These are phyloP conservation scores for Quercus tomentella DNA, from an alignment of 331 rosid genomes.

Conservation along the genomic window DNA sequence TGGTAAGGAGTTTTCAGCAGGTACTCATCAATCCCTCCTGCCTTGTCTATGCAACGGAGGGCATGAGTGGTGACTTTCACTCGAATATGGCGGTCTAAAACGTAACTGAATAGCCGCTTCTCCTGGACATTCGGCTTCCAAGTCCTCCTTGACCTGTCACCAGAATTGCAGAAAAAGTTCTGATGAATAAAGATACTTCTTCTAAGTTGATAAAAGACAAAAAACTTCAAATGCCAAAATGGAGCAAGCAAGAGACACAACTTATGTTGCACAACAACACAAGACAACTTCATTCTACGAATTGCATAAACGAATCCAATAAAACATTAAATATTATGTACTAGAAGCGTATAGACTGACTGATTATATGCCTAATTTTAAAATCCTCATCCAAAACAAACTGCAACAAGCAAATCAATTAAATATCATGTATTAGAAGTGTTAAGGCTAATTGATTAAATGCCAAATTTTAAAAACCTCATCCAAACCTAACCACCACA, in stretches of 20 bases:
- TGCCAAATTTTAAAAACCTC: not conserved
- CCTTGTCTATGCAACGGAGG: constrained; percentile 89
- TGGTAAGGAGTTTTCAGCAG: constrained; percentile 86
- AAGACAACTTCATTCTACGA: not conserved
- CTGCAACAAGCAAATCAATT: not conserved
- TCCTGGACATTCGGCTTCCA: constrained; percentile 97
- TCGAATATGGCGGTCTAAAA: constrained; percentile 79
- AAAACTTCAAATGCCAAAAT: constrained; percentile 9
- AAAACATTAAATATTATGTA: not conserved
- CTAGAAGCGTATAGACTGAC: not conserved
- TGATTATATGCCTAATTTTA: constrained; percentile 2
- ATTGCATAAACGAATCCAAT: not conserved
- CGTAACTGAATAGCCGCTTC: constrained; percentile 88
- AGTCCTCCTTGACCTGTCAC: constrained; percentile 66
- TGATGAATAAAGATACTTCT: not conserved
- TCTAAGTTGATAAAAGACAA: not conserved
- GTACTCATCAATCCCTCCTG: constrained; percentile 94
- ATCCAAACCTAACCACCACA: not conserved
- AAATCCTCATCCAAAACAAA: not conserved
- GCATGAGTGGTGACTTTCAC: constrained; percentile 91
- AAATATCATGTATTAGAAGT: not conserved
- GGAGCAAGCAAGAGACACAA: constrained; percentile 4
- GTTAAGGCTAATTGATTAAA: too few relatives aligned
- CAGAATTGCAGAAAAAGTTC: constrained; percentile 24
- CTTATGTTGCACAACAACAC: not conserved